A percentile compares a stretch with the other conserved stretches of the same genome.
Conservation (phyloP, 441 rosid species). For the Erodium chrysanthum region DNA sequence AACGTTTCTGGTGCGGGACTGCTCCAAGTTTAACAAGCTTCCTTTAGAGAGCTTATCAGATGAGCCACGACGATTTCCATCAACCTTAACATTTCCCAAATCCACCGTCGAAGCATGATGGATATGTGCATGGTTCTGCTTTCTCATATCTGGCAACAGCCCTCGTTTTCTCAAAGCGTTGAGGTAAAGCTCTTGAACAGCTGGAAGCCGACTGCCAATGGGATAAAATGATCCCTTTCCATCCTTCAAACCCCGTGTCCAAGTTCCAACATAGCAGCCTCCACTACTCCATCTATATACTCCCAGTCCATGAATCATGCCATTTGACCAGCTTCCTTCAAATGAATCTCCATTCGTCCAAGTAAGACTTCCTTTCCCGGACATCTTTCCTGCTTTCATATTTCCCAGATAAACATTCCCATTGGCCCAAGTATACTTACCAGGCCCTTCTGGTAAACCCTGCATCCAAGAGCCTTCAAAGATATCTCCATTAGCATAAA, state of each 20-base stretch:
- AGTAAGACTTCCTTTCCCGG: conserved; percentile 80
- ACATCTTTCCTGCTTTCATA: conserved; percentile 92
- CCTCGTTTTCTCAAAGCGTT: conserved; percentile 83
- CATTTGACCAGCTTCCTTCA: conserved; percentile 88
- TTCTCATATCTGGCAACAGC: conserved; percentile 67
- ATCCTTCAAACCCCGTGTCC: conserved; percentile 91
- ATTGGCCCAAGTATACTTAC: conserved; percentile 86
- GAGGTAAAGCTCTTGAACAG: conserved; percentile 61
- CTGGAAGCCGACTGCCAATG: conserved; percentile 59
- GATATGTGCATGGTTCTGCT: conserved; percentile 47
- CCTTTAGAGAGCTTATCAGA: conserved; percentile 48
- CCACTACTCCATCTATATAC: conserved; percentile 82
- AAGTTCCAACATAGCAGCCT: conserved; percentile 87
- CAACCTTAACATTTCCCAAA: conserved; percentile 47
- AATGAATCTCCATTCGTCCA: conserved; percentile 72
- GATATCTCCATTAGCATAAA: conserved; percentile 58
- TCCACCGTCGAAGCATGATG: conserved; percentile 62
- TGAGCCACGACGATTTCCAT: conserved; percentile 25
- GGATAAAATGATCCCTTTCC: conserved; percentile 97
- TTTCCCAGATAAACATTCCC: conserved; percentile 67
- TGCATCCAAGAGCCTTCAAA: conserved; percentile 94
- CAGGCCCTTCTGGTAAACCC: conserved; percentile 87
- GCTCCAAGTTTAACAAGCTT: conserved; percentile 65
- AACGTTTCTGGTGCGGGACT: conserved; percentile 54
- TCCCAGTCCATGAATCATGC: conserved; percentile 93